Conservation (phyloP, 306 rosid species). For the Casuarina equisetifolia region DNA sequence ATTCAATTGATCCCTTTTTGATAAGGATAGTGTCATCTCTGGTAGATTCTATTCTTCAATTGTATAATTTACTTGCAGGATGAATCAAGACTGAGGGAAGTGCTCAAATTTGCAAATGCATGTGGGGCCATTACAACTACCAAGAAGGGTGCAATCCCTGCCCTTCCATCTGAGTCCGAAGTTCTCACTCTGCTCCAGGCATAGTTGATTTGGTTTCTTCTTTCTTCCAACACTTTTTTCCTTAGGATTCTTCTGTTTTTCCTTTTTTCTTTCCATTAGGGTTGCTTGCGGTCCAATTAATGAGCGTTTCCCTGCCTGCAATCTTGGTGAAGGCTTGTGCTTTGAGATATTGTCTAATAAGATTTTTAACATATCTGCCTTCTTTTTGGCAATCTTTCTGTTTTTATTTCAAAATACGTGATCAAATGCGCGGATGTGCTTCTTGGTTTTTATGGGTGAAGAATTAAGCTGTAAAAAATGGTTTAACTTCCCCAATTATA, state of each 20-base stretch:
- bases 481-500: neutral
- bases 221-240: slow-evolving; percentile 4
- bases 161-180: slow-evolving; percentile 73
- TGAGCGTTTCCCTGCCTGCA: slow-evolving; percentile 24
- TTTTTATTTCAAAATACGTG: neutral
- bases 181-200: slow-evolving; percentile 49
- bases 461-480: neutral
- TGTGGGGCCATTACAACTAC: slow-evolving; percentile 95
- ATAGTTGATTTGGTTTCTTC: slow-evolving; percentile 14
- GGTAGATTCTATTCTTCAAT: neutral
- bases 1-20: neutral
- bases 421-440: neutral
- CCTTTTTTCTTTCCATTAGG: neutral
- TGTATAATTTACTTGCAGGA: slow-evolving; percentile 43
- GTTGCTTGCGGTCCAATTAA: slow-evolving; percentile 31
- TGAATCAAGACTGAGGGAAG: slow-evolving; percentile 58
- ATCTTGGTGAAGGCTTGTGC: slow-evolving; percentile 16
- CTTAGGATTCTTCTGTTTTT: slow-evolving; percentile 3
- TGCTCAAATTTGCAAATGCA: slow-evolving; percentile 73
- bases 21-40: neutral
- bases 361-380: slow-evolving; percentile 15
- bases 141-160: slow-evolving; percentile 87
- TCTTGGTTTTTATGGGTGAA: neutral
- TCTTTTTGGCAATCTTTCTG: neutral
- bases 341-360: slow-evolving; percentile 33